A percentile compares a stretch with the other conserved stretches of the same genome.
phyloP scores from a whole-genome alignment of 768 basidiomycete genomes.

The Cubamyces lactineus region DNA sequence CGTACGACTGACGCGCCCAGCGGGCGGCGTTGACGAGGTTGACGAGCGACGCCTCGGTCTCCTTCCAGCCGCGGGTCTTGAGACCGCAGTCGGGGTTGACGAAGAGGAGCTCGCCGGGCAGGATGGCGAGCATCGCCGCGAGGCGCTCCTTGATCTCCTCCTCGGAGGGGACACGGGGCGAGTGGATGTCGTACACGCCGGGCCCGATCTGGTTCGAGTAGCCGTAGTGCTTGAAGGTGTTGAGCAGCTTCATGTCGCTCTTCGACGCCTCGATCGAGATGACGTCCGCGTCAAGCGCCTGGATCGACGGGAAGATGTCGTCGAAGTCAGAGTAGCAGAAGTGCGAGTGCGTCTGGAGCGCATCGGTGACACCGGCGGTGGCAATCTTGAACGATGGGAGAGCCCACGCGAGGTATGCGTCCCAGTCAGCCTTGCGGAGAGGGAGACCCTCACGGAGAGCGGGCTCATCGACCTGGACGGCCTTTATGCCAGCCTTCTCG shows the following conservation, averaged over 20 bases:
- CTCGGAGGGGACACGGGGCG: constrained; percentile 92
- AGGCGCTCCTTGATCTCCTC: constrained; percentile 96
- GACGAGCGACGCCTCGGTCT: constrained; percentile 86
- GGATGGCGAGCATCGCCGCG: constrained; percentile 77
- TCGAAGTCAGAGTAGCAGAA: constrained; percentile 99
- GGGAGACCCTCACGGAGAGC: constrained; percentile 99
- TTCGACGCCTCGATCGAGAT: constrained; percentile 99
- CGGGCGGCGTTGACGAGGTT: constrained; percentile 92
- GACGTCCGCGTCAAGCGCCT: constrained; percentile 96
- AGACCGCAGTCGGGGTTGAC: constrained; percentile 99
- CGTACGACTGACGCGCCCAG: constrained; percentile 87
- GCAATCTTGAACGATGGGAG: constrained; percentile 98
- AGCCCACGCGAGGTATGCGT: constrained; percentile 95
- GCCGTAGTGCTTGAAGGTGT: constrained; percentile 92
- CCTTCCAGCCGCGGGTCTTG: constrained; percentile 98
- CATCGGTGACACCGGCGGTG: constrained; percentile 92
- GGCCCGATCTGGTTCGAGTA: constrained; percentile 98
- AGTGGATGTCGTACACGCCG: constrained; percentile 99
- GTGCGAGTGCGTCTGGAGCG: constrained; percentile 97
- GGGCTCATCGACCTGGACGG: constrained; percentile 99
- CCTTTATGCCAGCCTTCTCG: constrained; percentile 93
- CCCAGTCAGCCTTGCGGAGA: constrained; percentile 95
- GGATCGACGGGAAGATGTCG: constrained; percentile 97
- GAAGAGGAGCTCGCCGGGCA: constrained; percentile 81
- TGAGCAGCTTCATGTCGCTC: constrained; percentile 96